phyloP scores from a whole-genome alignment of 2,329 filamentous ascomycete species.

The Fusarium illudens region DNA sequence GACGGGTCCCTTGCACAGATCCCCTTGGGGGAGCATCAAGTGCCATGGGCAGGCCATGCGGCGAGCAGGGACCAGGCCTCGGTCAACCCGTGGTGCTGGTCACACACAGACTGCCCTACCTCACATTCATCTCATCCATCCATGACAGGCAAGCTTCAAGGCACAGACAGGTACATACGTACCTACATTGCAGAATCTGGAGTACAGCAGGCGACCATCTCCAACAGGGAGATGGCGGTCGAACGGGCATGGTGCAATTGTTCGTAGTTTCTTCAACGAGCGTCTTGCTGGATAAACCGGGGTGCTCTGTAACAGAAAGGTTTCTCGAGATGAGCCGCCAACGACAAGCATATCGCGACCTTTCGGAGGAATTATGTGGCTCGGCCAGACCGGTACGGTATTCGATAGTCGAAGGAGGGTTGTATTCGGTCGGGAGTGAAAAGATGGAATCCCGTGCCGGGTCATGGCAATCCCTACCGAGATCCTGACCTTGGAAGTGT shows the following conservation, averaged over 20 bases:
- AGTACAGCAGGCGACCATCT: background rate
- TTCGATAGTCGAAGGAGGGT: background rate
- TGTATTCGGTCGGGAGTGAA: constrained; percentile 6
- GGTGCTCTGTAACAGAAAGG: background rate
- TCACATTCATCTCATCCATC: constrained; percentile 3
- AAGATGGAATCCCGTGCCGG: background rate
- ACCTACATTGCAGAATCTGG: constrained; percentile 9
- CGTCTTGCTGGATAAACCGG: background rate
- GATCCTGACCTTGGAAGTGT: constrained; percentile 1
- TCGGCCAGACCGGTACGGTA: constrained; percentile 1
- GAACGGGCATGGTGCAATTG: constrained; percentile 1
- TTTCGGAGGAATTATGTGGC: constrained; percentile 1
- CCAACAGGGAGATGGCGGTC: constrained; percentile 1
- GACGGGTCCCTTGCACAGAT: constrained; percentile 27
- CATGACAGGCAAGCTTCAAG: background rate
- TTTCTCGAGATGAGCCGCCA: background rate
- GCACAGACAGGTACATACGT: background rate
- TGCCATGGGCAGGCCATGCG: constrained; percentile 33
- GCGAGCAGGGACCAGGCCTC: constrained; percentile 35
- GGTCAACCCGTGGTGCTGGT: constrained; percentile 30
- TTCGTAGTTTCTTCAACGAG: background rate
- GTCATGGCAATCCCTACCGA: constrained; percentile 1
- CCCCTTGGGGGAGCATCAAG: constrained; percentile 18
- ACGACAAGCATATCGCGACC: background rate
- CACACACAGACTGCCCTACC: constrained; percentile 21